Base-by-base conservation (phyloP, 192 early-diverging fungal genomes). In the Chytriomyces sp. region DNA sequence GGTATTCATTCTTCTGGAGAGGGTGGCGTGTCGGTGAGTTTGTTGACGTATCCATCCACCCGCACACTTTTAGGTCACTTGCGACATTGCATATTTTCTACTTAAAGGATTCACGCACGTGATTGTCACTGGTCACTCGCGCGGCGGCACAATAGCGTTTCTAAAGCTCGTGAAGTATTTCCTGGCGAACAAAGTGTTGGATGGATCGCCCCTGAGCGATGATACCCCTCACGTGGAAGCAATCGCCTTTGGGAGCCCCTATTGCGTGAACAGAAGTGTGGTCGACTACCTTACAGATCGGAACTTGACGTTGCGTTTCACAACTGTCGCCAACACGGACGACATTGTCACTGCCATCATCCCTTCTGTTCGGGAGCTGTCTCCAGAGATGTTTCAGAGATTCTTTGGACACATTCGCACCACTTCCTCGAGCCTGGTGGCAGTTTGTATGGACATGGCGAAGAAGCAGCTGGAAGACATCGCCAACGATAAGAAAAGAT, bases 91-190 rank as follows among this genome's bases (percentile, higher is more conserved):
- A 14, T 49, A 49, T 49, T 49, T 49, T 3, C 17, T 49, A 14
- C 22, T 49, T 14, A 49, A 49, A 49, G 62, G 62, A 53, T 69
- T 52, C 56, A 57, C 36, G 5, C 30, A 75, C 32, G 61, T 75
- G 39, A 61, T 75, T 26, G 41, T 75, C 5, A 69, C 65, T 38
- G 74, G 74, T 12, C 74, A 75, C 49, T 75, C 74, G 7, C 32
- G 74, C 4, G 74, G 74, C 14, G 74, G 74, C 26, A 66, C 74
- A 1, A 58, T 75, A n/a, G 64, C 74, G 2, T 49, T 49, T 22
- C 44, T 49, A 14, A 49, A 49, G 44, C 44, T 49, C 44, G 22
- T 49, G 17, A 49, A 49, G 22, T 49, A 49, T 49, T 49, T n/a
- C 44, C 14, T 49, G 14, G 14, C 44, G 22, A 49, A 49, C 44